Percentiles rank a stretch among this genome's conserved stretches.
phyloP scores from a whole-genome alignment of 768 basidiomycete species.

The Scleroderma bovista region DNA sequence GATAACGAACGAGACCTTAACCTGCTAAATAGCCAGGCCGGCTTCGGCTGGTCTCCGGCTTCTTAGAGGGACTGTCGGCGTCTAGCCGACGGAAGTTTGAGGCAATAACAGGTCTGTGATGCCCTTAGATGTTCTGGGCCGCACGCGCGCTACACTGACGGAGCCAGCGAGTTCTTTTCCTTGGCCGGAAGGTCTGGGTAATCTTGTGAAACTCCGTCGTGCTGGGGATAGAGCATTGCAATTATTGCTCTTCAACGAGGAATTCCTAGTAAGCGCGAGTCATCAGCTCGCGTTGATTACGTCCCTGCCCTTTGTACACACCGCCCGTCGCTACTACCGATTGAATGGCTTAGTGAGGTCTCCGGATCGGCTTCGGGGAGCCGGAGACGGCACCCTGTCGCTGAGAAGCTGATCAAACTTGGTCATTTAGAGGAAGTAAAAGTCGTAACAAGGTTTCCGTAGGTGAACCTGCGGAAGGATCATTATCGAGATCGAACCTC shows the following conservation, averaged over 20 bases:
- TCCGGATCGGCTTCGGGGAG: conserved; percentile 68
- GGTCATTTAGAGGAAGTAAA: too few relatives aligned
- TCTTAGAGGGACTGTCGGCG: conserved; percentile 84
- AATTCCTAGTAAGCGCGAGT: conserved; percentile 86
- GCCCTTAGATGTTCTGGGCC: conserved; percentile 88
- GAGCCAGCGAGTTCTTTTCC: conserved; percentile 77
- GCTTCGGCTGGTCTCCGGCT: conserved; percentile 69
- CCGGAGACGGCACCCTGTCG: conserved; percentile 45
- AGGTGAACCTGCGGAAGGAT: too few relatives aligned
- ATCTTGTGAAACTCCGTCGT: conserved; percentile 77
- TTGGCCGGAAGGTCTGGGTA: conserved; percentile 75
- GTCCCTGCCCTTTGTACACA: conserved; percentile 90
- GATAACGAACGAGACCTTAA: conserved; percentile 93
- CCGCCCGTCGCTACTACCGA: conserved; percentile 88
- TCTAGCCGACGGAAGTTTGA: conserved; percentile 82
- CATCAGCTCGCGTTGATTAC: conserved; percentile 87
- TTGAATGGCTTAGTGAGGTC: conserved; percentile 89
- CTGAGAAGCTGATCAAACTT: too few relatives aligned
- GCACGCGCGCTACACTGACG: conserved; percentile 86
- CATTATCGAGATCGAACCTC: too few relatives aligned
- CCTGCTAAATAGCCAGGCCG: conserved; percentile 33
- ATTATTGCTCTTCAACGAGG: conserved; percentile 91
- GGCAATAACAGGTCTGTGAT: conserved; percentile 91
- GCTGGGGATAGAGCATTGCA: conserved; percentile 88
- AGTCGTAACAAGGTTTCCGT: too few relatives aligned